Conservation (phyloP, 1,284 basidiomycete genomes). For the Stereum hirsutum region DNA sequence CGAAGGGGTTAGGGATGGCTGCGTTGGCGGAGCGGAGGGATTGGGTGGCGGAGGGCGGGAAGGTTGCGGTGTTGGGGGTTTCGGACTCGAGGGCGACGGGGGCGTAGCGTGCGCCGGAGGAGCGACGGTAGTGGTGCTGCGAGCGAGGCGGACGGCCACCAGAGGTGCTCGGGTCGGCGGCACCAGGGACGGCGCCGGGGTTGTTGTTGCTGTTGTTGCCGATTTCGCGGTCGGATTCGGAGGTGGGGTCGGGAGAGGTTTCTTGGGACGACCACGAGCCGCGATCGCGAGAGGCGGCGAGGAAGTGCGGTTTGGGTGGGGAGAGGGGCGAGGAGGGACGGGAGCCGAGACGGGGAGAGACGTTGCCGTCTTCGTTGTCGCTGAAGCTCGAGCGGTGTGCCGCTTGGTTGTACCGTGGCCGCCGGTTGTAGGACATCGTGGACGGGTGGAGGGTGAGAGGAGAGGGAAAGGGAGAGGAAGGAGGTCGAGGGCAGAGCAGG, state of each 20-base stretch:
- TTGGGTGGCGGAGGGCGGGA: slow-evolving; percentile 7
- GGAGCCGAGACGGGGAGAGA: not conserved
- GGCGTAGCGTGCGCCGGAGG: not conserved
- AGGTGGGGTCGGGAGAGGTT: slow-evolving; percentile 7
- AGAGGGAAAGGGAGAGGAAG: not conserved
- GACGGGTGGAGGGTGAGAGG: not conserved
- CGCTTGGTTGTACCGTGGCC: not conserved
- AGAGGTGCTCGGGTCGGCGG: slow-evolving; percentile 9
- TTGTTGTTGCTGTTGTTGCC: too few species aligned
- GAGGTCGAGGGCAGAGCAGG: too few species aligned
- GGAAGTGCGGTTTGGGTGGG: slow-evolving; percentile 20
- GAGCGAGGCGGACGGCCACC: slow-evolving; percentile 14
- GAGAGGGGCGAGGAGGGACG: slow-evolving; percentile 11
- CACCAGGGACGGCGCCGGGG: slow-evolving; percentile 6
- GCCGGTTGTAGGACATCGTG: slow-evolving; percentile 3
- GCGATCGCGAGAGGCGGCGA: too few species aligned
- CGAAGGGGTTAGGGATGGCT: slow-evolving; percentile 1
- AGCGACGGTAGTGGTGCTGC: slow-evolving; percentile 16
- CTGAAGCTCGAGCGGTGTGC: slow-evolving; percentile 1
- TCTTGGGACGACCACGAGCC: slow-evolving; percentile 13
- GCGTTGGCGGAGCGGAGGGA: slow-evolving; percentile 4
- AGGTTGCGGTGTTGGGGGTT: slow-evolving; percentile 4
- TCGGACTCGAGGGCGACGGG: slow-evolving; percentile 6
- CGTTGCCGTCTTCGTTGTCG: not conserved
- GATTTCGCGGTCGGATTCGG: slow-evolving; percentile 9